Conservation (phyloP, 768 basidiomycete genomes). For the Hygrophoropsis aurantiaca region DNA sequence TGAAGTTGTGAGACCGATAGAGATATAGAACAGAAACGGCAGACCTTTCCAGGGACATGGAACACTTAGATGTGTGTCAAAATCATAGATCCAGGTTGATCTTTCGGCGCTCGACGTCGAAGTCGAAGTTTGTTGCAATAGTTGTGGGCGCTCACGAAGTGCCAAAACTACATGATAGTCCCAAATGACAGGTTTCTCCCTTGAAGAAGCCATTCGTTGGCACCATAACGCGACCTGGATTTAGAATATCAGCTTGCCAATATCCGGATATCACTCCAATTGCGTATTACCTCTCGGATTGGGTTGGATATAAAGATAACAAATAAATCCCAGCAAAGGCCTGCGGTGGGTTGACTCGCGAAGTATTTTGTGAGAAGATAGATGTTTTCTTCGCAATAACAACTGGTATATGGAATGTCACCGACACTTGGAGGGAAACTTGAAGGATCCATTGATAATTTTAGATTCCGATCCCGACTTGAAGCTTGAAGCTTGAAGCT, state of each 20-base stretch:
- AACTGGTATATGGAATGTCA: slow-evolving; percentile 50
- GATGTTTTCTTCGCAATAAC: slow-evolving; percentile 75
- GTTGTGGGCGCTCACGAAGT: slow-evolving; percentile 36
- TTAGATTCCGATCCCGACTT: too few species aligned
- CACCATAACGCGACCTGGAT: slow-evolving; percentile 64
- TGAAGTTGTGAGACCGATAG: slow-evolving; percentile 9
- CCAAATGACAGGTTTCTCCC: slow-evolving; percentile 54
- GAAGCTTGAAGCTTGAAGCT: too few species aligned
- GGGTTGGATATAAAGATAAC: slow-evolving; percentile 68
- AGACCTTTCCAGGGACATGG: slow-evolving; percentile 55
- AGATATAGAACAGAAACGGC: slow-evolving; percentile 9
- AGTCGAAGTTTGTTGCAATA: not conserved
- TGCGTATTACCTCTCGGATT: slow-evolving; percentile 48
- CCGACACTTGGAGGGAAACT: not conserved
- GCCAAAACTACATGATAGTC: slow-evolving; percentile 74
- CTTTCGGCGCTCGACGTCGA: slow-evolving; percentile 6
- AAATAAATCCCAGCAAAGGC: slow-evolving; percentile 47
- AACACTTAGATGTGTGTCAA: slow-evolving; percentile 52
- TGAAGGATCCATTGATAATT: too few species aligned
- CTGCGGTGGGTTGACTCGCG: slow-evolving; percentile 23
- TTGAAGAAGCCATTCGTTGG: slow-evolving; percentile 45
- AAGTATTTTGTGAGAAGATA: slow-evolving; percentile 57
- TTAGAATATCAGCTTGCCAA: slow-evolving; percentile 6
- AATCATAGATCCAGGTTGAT: slow-evolving; percentile 65
- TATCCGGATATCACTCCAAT: not conserved